These are phyloP conservation scores for Sarcodon sp. DNA, from an alignment of 768 basidiomycete genomes.

Conservation along the genomic window DNA sequence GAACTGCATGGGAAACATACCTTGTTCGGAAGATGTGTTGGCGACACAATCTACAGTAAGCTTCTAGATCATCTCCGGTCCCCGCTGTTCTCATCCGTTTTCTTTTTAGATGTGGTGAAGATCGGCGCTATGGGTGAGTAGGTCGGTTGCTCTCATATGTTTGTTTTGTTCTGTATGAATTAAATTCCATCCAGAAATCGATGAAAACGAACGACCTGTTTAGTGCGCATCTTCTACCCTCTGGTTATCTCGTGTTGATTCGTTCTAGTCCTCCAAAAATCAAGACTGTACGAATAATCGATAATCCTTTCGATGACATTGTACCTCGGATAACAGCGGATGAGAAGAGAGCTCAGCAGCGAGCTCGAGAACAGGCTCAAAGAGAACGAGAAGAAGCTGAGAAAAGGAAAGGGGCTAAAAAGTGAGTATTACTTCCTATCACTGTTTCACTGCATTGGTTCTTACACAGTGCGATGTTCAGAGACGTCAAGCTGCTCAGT, in stretches of 20 bases:
- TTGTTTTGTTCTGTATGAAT: too few species aligned
- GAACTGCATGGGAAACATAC: constrained; percentile 94
- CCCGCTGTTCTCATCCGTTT: background rate
- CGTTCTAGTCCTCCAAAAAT: constrained; percentile 77
- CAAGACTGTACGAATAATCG: constrained; percentile 68
- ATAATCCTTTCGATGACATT: constrained; percentile 94
- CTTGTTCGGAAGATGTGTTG: constrained; percentile 80
- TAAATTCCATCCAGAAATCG: background rate
- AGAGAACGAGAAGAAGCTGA: constrained; percentile 68
- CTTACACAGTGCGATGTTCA: constrained; percentile 16
- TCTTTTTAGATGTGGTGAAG: constrained; percentile 66
- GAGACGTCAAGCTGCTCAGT: constrained; percentile 82
- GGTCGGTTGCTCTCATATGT: background rate
- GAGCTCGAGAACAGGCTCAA: constrained; percentile 64
- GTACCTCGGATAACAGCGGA: constrained; percentile 92
- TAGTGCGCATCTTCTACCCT: background rate
- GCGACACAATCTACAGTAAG: constrained; percentile 84
- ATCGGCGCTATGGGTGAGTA: constrained; percentile 43
- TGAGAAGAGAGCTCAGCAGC: constrained; percentile 76
- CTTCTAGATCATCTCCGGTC: background rate
- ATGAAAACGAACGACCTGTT: background rate
- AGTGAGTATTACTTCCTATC: constrained; percentile 34
- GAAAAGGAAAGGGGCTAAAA: constrained; percentile 71
- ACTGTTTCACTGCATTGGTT: background rate
- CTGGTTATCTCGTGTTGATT: background rate